Evolutionary conservation across 164 flowering plant species (phyloP).

Genomic region (Aristolochia contorta): DNA sequence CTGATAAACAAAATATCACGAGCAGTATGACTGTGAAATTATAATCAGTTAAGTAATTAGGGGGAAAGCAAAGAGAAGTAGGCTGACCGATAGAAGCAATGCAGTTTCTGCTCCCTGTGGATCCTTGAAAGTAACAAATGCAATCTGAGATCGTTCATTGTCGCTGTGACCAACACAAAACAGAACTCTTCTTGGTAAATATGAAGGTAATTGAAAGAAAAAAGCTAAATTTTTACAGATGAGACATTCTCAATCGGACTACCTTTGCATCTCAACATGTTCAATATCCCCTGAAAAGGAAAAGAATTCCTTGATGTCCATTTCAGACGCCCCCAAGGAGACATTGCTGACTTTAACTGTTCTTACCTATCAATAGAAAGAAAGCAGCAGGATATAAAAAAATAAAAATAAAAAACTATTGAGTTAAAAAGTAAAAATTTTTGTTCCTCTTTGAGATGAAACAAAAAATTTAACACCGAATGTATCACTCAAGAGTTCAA

Average conservation of each 20-base stretch:
- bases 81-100: conserved; percentile 57
- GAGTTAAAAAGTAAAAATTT: too few relatives aligned
- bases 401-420: background rate
- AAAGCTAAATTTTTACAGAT: too few relatives aligned
- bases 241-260: background rate
- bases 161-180: conserved; percentile 29
- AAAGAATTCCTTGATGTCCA: conserved; percentile 24
- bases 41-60: background rate
- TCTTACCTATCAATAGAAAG: conserved; percentile 1
- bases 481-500: too few relatives aligned
- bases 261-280: conserved; percentile 34
- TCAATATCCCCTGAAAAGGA: conserved; percentile 36
- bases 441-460: too few relatives aligned
- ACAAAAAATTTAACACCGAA: too few relatives aligned
- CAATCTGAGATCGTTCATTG: conserved; percentile 59
- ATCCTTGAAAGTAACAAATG: conserved; percentile 75
- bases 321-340: conserved; percentile 14
- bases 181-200: background rate
- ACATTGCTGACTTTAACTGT: conserved; percentile 15
- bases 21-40: background rate
- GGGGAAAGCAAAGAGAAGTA: too few relatives aligned
- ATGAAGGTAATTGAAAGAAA: background rate
- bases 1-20: background rate
- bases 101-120: conserved; percentile 78
- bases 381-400: background rate